Evolutionary conservation across 352 stramenopile species (phyloP).

Genomic region (Globisporangium paroecandrum): DNA sequence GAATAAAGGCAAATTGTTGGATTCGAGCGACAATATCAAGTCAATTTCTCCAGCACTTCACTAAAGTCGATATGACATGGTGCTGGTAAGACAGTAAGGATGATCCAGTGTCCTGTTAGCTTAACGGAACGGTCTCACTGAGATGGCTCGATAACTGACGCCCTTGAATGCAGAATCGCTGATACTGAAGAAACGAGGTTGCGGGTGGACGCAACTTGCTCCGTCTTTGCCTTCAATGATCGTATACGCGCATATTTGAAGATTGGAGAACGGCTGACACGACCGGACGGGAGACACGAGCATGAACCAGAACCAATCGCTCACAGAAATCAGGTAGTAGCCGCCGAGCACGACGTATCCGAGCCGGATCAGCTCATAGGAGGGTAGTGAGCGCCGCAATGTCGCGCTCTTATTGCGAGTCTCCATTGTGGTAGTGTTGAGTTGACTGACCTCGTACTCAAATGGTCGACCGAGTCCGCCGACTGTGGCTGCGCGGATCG

Average conservation of each 20-base stretch:
- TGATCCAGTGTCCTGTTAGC: background rate
- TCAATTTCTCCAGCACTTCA: too few species aligned
- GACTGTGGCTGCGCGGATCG: background rate
- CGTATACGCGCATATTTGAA: background rate
- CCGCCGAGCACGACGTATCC: slow-evolving; percentile 22
- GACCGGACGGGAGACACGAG: background rate
- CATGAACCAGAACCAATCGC: slow-evolving; percentile 14
- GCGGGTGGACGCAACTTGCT: background rate
- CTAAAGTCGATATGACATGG: background rate
- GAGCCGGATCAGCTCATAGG: slow-evolving; percentile 10
- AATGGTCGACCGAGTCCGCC: slow-evolving; percentile 7
- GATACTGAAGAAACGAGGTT: background rate
- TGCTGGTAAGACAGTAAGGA: background rate
- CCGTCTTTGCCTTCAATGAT: background rate
- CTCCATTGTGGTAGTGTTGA: too few species aligned
- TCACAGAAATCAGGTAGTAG: slow-evolving; percentile 20
- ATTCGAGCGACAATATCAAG: background rate
- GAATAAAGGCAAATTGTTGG: background rate
- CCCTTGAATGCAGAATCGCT: background rate
- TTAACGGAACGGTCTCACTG: background rate
- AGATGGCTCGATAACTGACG: slow-evolving; percentile 2
- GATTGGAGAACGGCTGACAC: background rate
- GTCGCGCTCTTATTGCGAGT: background rate
- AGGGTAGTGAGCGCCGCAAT: background rate
- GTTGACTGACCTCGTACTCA: background rate